Evolutionary conservation across 2,329 filamentous ascomycete genomes (phyloP), one percentile per base, ranked within the genome.

Genomic region (Exophiala phaeomuriformis): DNA sequence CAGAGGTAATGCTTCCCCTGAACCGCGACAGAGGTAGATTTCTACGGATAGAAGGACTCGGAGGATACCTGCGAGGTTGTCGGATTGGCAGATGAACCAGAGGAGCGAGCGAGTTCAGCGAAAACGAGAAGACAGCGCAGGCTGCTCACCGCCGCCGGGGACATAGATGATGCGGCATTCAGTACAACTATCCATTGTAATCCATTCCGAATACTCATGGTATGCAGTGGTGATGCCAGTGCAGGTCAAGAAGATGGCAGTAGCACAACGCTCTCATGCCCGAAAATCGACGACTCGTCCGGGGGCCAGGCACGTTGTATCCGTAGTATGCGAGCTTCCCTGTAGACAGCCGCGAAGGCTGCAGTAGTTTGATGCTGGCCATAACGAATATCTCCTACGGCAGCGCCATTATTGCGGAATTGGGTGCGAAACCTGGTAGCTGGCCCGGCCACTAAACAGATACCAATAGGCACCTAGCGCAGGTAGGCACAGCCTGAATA

Each of bases 261-360:
- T 9, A 12, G 4, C 30, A 42, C 19, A 9, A 10, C 27, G 29
- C 33, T 44, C 50, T 57, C 35, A 43, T 54, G 55, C 55, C 55
- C 55, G 54, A 57, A 33, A 30, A 33, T 35, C 47, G 42, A 45
- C 48, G 47, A 57, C 51, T 57, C 51, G 55, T 48, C 48, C 43
- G 51, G 39, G 52, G 39, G 31, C 39, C 39, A 27, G 39, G 39
- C 39, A 41, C 39, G 19, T 27, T 41, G 12, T 41, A 41, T 41
- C 39, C 39, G 39, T 41, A 41, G n/a, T 27, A 41, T 41, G 39
- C 39, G 39, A 41, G 39, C 6, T 19, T 27, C 10, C 39, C 39
- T 41, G 39, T 41, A 41, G 12, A 41, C 39, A 41, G 39, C 39
- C 28, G 39, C 39, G 12, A 5, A 10, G 39, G 5, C 12, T 41